Conservation (phyloP, 1,284 basidiomycete genomes). For the Moesziomyces sp. region DNA sequence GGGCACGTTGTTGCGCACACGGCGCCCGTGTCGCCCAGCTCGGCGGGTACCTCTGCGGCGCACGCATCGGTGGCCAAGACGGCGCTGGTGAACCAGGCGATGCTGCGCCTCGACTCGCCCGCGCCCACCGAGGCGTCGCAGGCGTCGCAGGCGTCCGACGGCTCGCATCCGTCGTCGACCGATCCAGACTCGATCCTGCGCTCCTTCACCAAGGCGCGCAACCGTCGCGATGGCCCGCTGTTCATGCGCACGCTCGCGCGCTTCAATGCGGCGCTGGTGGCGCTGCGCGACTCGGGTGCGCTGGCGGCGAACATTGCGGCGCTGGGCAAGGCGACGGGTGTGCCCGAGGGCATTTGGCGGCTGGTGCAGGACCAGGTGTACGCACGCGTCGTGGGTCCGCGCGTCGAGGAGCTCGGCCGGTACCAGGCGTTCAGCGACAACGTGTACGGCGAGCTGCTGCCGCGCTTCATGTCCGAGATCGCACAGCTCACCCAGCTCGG, state of each 20-base stretch:
- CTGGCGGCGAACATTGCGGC: constrained; percentile 63
- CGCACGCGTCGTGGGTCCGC: constrained; percentile 72
- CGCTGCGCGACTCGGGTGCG: constrained; percentile 67
- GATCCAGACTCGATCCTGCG: constrained; percentile 70
- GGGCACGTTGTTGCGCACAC: constrained; percentile 26
- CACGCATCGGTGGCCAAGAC: constrained; percentile 19
- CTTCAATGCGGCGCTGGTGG: constrained; percentile 70
- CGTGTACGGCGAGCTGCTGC: constrained; percentile 69
- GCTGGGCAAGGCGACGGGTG: constrained; percentile 56
- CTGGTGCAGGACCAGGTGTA: constrained; percentile 72
- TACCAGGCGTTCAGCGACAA: constrained; percentile 69
- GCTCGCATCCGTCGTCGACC: constrained; percentile 4
- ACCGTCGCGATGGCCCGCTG: constrained; percentile 70
- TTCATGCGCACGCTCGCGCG: constrained; percentile 70
- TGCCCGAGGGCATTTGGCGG: constrained; percentile 70
- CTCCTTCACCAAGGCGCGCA: constrained; percentile 71
- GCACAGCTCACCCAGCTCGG: constrained; percentile 65
- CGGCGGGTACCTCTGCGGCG: constrained; percentile 1
- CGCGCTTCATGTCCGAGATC: constrained; percentile 69
- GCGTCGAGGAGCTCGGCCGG: constrained; percentile 69
- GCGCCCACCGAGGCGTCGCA: constrained; percentile 29
- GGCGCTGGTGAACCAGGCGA: constrained; percentile 20
- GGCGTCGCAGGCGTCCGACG: constrained; percentile 14
- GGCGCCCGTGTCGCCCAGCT: constrained; percentile 35
- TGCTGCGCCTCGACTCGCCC: constrained; percentile 23